Evolutionary conservation across 2,329 filamentous ascomycete genomes (phyloP).

Genomic region (Penicillium sp.): DNA sequence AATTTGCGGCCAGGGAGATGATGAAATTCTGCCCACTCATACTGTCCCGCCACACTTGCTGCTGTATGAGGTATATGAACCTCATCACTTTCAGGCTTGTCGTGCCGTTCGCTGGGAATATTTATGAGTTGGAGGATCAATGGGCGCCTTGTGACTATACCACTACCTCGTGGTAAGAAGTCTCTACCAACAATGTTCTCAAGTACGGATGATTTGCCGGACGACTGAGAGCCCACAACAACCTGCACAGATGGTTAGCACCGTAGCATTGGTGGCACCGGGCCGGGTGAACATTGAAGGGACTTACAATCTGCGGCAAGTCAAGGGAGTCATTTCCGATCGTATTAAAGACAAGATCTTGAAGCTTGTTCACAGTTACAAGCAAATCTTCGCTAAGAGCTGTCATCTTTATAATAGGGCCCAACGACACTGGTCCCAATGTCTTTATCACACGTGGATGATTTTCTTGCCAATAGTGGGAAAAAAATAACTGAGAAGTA

Average conservation of each 20-base stretch:
- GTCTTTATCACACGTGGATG: no score
- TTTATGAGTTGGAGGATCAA: constrained; percentile 98
- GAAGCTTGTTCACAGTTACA: constrained; percentile 91
- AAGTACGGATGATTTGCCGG: constrained; percentile 94
- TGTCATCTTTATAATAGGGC: no score
- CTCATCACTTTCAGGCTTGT: constrained; percentile 58
- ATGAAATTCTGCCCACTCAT: constrained; percentile 90
- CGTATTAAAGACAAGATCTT: constrained; percentile 98
- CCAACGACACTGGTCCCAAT: no score
- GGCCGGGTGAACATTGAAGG: constrained; percentile 6
- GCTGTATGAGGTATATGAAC: constrained; percentile 65
- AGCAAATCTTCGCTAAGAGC: constrained; percentile 92
- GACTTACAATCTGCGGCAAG: constrained; percentile 86
- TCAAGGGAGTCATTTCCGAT: constrained; percentile 98
- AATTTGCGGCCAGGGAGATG: constrained; percentile 84
- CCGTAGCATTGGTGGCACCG: constrained; percentile 10
- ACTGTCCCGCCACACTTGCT: constrained; percentile 58
- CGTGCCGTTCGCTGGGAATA: constrained; percentile 63
- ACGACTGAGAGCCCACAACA: constrained; percentile 95
- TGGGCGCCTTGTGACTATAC: constrained; percentile 88
- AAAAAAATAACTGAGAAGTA: no score
- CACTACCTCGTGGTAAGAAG: constrained; percentile 89
- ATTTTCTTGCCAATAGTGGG: no score
- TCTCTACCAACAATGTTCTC: constrained; percentile 98
- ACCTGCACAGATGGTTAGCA: constrained; percentile 55